Evolutionary conservation across 78 protist genomes (phyloP).

Genomic region (Tieghemostelium lacteum): DNA sequence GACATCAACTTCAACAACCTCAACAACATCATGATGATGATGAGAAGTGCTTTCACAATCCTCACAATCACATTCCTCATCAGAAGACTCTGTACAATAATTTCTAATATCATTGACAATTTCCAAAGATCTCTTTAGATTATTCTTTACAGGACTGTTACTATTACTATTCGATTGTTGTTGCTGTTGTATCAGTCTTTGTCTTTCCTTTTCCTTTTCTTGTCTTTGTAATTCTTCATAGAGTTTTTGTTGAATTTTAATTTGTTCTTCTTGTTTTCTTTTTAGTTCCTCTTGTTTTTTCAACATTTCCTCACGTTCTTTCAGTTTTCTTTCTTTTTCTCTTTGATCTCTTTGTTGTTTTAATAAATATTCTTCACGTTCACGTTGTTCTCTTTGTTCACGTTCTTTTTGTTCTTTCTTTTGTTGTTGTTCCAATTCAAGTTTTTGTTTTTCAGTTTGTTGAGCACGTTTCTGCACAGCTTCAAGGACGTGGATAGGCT

Average conservation of each 20-base stretch:
- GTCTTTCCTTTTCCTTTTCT: not conserved
- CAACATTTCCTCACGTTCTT: slow-evolving; percentile 1
- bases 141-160: not conserved
- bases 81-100: slow-evolving; percentile 41
- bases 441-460: slow-evolving; percentile 39
- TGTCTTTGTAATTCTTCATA: not conserved
- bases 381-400: slow-evolving; percentile 26
- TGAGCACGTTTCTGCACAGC: slow-evolving; percentile 71
- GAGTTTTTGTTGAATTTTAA: not conserved
- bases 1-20: slow-evolving; percentile 34
- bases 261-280: slow-evolving; percentile 23
- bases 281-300: slow-evolving; percentile 31
- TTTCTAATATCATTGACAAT: slow-evolving; percentile 65
- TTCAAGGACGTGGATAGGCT: slow-evolving; percentile 71
- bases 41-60: not conserved
- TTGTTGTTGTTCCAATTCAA: slow-evolving; percentile 17
- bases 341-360: not conserved
- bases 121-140: slow-evolving; percentile 56
- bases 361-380: not conserved
- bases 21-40: not conserved
- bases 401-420: slow-evolving; percentile 4
- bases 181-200: not conserved
- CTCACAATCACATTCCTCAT: slow-evolving; percentile 21
- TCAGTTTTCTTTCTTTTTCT: not conserved
- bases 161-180: not conserved